Evolutionary conservation across 2,329 filamentous ascomycete species (phyloP).

Genomic region (Dactylella cylindrospora): DNA sequence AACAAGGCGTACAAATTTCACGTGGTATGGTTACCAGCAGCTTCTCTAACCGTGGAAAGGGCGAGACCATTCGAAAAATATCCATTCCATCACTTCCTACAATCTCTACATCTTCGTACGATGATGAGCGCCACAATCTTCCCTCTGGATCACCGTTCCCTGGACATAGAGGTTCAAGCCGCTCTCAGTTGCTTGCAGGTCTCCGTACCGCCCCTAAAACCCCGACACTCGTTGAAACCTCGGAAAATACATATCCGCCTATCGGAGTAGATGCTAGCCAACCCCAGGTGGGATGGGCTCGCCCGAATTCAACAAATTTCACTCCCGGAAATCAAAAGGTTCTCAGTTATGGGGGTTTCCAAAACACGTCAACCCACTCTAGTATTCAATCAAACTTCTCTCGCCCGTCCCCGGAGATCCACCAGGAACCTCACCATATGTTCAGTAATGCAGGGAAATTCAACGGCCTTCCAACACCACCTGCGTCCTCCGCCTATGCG

Average conservation of each 20-base stretch:
- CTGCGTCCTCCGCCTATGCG: conserved; percentile 45
- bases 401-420: conserved; percentile 54
- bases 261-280: conserved; percentile 1
- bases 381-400: conserved; percentile 45
- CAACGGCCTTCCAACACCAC: conserved; percentile 50
- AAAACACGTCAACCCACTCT: too few relatives aligned
- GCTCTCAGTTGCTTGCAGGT: conserved; percentile 89
- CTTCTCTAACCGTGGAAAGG: conserved; percentile 23
- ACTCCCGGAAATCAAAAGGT: too few relatives aligned
- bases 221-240: too few relatives aligned
- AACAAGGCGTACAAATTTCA: too few relatives aligned
- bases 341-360: too few relatives aligned
- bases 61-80: conserved; percentile 15
- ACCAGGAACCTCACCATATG: conserved; percentile 55
- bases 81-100: conserved; percentile 25
- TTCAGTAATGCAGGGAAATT: conserved; percentile 55
- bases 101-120: conserved; percentile 37
- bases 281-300: too few relatives aligned
- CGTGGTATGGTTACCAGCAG: conserved; percentile 19
- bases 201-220: conserved; percentile 92
- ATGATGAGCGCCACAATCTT: conserved; percentile 11
- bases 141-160: conserved; percentile 3
- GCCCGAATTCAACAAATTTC: too few relatives aligned
- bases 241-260: too few relatives aligned
- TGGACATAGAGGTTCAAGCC: conserved; percentile 50